A percentile compares a stretch with the other conserved stretches of the same genome.
These are phyloP conservation scores for Tolypocladium cylindrosporum DNA, from an alignment of 2,329 filamentous ascomycete genomes.

Conservation along the genomic window DNA sequence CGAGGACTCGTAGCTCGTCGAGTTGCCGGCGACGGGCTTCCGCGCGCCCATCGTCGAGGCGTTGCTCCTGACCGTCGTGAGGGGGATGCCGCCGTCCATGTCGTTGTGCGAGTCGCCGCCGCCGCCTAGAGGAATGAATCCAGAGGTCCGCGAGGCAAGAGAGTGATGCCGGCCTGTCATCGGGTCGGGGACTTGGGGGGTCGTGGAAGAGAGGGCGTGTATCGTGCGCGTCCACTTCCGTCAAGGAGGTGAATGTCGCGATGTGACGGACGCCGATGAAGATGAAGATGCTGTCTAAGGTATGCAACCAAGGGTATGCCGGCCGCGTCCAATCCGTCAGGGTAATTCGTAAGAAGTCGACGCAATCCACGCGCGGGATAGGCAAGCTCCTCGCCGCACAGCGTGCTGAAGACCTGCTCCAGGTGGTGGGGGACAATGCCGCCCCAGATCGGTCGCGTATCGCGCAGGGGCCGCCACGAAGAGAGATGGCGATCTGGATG, in stretches of 20 bases:
- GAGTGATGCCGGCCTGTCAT: conserved; percentile 11
- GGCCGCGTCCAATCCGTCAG: neutral
- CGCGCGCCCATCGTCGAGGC: conserved; percentile 44
- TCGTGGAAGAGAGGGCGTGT: neutral
- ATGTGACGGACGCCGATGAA: neutral
- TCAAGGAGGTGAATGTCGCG: neutral
- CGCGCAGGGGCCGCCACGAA: neutral
- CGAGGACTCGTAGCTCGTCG: conserved; percentile 22
- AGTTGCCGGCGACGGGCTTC: conserved; percentile 27
- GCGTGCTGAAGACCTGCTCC: conserved; percentile 10
- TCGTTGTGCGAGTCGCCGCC: conserved; percentile 20
- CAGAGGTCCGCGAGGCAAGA: conserved; percentile 11
- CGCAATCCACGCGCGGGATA: neutral
- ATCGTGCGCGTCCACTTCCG: neutral
- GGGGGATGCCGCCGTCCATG: conserved; percentile 39
- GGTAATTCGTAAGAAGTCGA: neutral
- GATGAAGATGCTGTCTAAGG: neutral
- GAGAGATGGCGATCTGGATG: neutral
- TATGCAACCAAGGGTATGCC: neutral
- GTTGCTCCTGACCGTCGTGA: conserved; percentile 45
- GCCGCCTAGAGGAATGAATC: conserved; percentile 35
- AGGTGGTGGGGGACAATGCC: conserved; percentile 1
- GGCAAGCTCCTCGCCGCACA: neutral
- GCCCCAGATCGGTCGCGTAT: neutral
- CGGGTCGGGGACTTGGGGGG: neutral